Evolutionary conservation across 129 eudicot species (phyloP).

Genomic region (Cynara cardunculus): DNA sequence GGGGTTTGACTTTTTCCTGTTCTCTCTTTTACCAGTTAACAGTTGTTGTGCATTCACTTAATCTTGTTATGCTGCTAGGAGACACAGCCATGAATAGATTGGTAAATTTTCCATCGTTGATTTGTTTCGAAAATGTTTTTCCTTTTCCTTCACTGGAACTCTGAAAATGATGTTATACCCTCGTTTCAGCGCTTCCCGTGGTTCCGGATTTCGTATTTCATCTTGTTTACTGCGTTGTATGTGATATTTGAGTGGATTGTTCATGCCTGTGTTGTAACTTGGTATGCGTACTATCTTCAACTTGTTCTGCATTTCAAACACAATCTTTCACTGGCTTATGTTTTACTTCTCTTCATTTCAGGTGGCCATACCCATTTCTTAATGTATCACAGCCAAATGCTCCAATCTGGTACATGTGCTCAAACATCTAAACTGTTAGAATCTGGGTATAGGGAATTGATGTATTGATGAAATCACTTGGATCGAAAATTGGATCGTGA

Average conservation of each 20-base stretch:
- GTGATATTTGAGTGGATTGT: slow-evolving; percentile 79
- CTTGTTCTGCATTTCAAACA: background rate
- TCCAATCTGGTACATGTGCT: slow-evolving; percentile 63
- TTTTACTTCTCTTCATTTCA: slow-evolving; percentile 29
- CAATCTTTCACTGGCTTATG: background rate
- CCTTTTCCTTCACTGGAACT: background rate
- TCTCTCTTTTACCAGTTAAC: slow-evolving; percentile 51
- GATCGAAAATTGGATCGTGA: background rate
- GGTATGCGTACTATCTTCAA: slow-evolving; percentile 36
- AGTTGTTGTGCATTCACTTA: slow-evolving; percentile 62
- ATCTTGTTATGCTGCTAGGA: slow-evolving; percentile 61
- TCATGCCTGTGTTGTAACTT: slow-evolving; percentile 53
- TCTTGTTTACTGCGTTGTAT: slow-evolving; percentile 57
- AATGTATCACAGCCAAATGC: slow-evolving; percentile 52
- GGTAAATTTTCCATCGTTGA: slow-evolving; percentile 34
- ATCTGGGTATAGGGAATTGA: background rate
- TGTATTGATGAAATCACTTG: background rate
- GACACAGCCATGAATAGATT: slow-evolving; percentile 73
- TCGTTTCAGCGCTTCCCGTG: slow-evolving; percentile 67
- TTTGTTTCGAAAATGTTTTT: background rate
- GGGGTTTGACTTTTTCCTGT: background rate
- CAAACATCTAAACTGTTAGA: background rate
- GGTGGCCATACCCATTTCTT: slow-evolving; percentile 98
- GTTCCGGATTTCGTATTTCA: slow-evolving; percentile 70
- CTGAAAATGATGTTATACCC: background rate